phyloP scores from a whole-genome alignment of 2,329 filamentous ascomycete species.

The Fusarium denticulatum region DNA sequence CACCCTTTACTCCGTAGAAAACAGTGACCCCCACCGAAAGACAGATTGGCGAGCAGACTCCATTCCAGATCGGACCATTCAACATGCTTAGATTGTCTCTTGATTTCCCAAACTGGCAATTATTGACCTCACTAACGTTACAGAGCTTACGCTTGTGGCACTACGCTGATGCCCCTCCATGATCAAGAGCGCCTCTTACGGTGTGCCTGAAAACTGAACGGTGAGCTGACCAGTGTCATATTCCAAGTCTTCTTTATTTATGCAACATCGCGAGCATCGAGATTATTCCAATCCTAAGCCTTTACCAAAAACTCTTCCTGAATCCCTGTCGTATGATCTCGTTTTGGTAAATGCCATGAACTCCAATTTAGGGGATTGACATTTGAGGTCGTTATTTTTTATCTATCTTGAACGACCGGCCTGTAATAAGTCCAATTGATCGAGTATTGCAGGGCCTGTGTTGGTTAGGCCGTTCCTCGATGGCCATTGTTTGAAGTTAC shows the following conservation, averaged over 20 bases:
- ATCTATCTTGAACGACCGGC: too few species aligned
- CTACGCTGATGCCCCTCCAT: neutral
- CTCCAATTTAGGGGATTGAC: neutral
- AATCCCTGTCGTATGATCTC: neutral
- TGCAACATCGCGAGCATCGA: fast-evolving
- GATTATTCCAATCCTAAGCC: neutral
- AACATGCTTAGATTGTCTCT: neutral
- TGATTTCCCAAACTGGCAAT: neutral
- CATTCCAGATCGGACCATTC: neutral
- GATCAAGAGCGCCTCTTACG: neutral
- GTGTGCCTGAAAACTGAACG: neutral
- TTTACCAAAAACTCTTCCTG: fast-evolving
- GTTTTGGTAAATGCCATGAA: neutral
- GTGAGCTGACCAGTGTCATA: neutral
- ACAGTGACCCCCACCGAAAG: neutral
- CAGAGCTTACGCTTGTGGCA: neutral
- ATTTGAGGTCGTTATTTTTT: neutral
- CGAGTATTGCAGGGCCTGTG: too few species aligned
- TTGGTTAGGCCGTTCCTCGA: too few species aligned
- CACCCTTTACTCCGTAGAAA: too few species aligned
- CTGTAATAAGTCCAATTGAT: too few species aligned
- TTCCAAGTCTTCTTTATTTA: neutral
- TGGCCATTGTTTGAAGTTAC: neutral
- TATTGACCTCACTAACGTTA: neutral
- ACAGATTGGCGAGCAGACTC: neutral